Conservation (phyloP, 2,329 filamentous ascomycete genomes). For the Lizonia empirigonia region DNA sequence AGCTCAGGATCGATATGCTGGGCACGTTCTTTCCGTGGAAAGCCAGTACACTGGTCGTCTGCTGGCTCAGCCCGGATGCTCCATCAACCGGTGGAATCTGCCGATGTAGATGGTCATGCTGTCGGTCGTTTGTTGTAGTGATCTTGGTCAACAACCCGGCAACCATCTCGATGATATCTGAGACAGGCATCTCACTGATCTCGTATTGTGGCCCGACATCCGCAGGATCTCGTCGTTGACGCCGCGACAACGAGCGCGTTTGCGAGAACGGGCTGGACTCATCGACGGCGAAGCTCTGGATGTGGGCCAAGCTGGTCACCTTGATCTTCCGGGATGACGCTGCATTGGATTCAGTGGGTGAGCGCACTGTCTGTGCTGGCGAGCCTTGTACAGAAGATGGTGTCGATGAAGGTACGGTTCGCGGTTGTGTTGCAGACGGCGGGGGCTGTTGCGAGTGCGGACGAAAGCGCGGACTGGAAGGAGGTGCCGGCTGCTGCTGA, state of each 20-base stretch:
- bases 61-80: constrained; percentile 63
- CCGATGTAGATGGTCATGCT: constrained; percentile 89
- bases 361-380: constrained; percentile 33
- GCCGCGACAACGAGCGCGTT: constrained; percentile 50
- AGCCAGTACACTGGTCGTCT: constrained; percentile 79
- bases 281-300: constrained; percentile 83
- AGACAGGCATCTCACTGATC: constrained; percentile 96
- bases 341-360: constrained; percentile 39
- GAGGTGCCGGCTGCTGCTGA: constrained; percentile 30
- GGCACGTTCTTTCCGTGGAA: constrained; percentile 99
- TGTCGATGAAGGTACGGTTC: constrained; percentile 33
- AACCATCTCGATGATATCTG: constrained; percentile 98
- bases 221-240: constrained; percentile 53
- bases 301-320: constrained; percentile 87
- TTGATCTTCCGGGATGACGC: constrained; percentile 68
- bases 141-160: constrained; percentile 96
- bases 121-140: constrained; percentile 91
- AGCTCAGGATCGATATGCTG: constrained; percentile 95
- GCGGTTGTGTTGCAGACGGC: constrained; percentile 30
- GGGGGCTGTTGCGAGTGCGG: constrained; percentile 44
- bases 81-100: constrained; percentile 67
- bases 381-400: constrained; percentile 36
- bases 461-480: constrained; percentile 44
- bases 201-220: constrained; percentile 74
- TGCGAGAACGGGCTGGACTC: constrained; percentile 67